Evolutionary conservation across 805 yeast species (phyloP).

Genomic region (Yarrowia sp.): DNA sequence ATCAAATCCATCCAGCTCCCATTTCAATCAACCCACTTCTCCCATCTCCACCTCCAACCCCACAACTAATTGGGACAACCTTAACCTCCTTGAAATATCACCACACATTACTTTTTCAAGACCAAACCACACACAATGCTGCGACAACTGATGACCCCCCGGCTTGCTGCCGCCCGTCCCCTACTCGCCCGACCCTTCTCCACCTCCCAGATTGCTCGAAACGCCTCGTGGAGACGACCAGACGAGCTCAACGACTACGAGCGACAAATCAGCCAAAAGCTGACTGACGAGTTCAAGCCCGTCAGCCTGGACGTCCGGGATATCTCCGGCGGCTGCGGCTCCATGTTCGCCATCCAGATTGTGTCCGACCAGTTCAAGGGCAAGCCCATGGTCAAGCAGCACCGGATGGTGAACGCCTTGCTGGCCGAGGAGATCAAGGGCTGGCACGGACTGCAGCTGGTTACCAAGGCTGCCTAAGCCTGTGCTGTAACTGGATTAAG

Average conservation of each 20-base stretch:
- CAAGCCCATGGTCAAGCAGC: slow-evolving; percentile 83
- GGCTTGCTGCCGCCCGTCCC: not conserved
- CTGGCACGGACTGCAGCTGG: slow-evolving; percentile 94
- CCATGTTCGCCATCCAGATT: slow-evolving; percentile 88
- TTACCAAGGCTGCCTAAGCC: slow-evolving; percentile 54
- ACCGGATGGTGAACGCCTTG: slow-evolving; percentile 77
- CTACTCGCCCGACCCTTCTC: slow-evolving; percentile 1
- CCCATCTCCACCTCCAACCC: not conserved
- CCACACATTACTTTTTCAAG: not conserved
- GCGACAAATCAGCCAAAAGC: slow-evolving; percentile 54
- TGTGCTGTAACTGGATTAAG: not conserved
- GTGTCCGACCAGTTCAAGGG: slow-evolving; percentile 76
- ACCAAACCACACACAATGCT: not conserved
- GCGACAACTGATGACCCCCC: slow-evolving; percentile 7
- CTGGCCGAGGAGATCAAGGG: slow-evolving; percentile 79
- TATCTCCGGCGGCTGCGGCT: slow-evolving; percentile 95
- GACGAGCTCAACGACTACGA: slow-evolving; percentile 59
- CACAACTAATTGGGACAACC: not conserved
- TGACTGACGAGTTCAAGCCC: slow-evolving; percentile 60
- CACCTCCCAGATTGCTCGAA: slow-evolving; percentile 6
- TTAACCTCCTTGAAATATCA: slow-evolving; percentile 4
- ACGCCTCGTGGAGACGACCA: slow-evolving; percentile 25
- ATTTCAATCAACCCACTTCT: not conserved
- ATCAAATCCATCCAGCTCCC: not conserved
- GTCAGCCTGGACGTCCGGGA: slow-evolving; percentile 65